These are phyloP conservation scores for Capillidium heterosporum DNA, from an alignment of 371 early-diverging fungal genomes.

Conservation along the genomic window DNA sequence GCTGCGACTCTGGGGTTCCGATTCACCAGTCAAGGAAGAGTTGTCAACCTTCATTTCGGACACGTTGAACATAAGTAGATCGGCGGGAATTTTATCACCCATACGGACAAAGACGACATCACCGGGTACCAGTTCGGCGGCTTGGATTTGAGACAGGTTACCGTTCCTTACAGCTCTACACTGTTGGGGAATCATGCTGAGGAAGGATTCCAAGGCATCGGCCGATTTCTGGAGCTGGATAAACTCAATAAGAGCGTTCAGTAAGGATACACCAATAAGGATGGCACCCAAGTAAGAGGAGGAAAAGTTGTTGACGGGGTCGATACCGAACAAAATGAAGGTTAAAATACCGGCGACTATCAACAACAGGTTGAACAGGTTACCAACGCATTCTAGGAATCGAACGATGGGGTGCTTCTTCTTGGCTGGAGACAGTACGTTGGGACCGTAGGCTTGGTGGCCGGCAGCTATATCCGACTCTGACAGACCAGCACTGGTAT, in stretches of 20 bases:
- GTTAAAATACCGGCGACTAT: constrained; percentile 62
- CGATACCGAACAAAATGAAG: constrained; percentile 58
- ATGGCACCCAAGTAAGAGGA: constrained; percentile 80
- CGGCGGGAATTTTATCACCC: constrained; percentile 93
- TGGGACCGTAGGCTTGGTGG: constrained; percentile 34
- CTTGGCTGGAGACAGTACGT: constrained; percentile 74
- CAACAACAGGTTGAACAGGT: constrained; percentile 73
- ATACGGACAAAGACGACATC: constrained; percentile 70
- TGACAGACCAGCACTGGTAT: constrained; percentile 49
- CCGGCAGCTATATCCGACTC: constrained; percentile 12
- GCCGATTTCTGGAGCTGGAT: constrained; percentile 71
- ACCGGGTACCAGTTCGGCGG: constrained; percentile 59
- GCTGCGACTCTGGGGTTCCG: constrained; percentile 73
- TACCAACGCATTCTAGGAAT: constrained; percentile 48
- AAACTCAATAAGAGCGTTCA: constrained; percentile 86
- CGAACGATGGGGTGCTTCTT: constrained; percentile 43
- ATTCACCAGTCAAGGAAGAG: constrained; percentile 90
- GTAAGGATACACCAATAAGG: constrained; percentile 63
- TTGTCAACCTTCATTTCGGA: constrained; percentile 89
- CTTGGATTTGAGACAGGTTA: constrained; percentile 32
- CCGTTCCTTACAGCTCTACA: constrained; percentile 60
- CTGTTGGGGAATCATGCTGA: constrained; percentile 71
- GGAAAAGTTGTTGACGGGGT: constrained; percentile 36
- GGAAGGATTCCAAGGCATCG: constrained; percentile 72
- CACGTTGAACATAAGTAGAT: constrained; percentile 47